Base-by-base conservation (phyloP, 2,329 filamentous ascomycete genomes). In the Verticillium klebahnii region DNA sequence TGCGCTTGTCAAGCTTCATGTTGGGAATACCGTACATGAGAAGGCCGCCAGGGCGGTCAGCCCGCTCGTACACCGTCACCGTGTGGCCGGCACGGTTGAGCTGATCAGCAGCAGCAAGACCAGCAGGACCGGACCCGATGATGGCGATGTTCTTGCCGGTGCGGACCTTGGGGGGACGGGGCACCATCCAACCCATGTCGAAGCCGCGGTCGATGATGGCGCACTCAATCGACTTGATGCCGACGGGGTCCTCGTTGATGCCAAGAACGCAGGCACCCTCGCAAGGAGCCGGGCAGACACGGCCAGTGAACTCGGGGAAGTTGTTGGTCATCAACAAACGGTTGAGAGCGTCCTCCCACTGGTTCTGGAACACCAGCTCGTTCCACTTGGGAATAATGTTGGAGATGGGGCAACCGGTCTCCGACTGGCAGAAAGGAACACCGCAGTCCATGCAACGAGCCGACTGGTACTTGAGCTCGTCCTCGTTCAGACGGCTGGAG, bases 331-430 rank as follows among this genome's bases (percentile, higher is more conserved):
- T 94, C 60, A 97, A 82, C 12, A 98, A 84, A 63, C 92, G 87
- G 77, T 97, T 94, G 4, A 97, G 86, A 29, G 94, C 94, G 76
- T 97, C 93, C 68, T 88, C 86, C 94, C 94, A 98, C 65, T 96
- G 89, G 57, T 86, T 84, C 62, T 87, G 80, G 72, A 87, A 88
- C 0, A 96, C 86, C 9, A 97, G 66, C 64, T 97, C 93, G 62
- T 96, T 97, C 92, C 92, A 97, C 69, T 97, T 97, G 62, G 94
- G 94, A 70, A 98, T 98, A 72, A 98, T 96, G 80, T 98, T 98
- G 68, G 89, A 93, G 75, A 97, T 97, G 1, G 94, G 94, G 74
- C 94, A 98, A 57, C 94, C 94, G 66, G 91, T 93, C 69, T 98
- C 94, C 23, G 93, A 97, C 77, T 98, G 94, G 71, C 94, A 98